Evolutionary conservation across 2,329 filamentous ascomycete genomes (phyloP).

Genomic region (Scorias spongiosa): DNA sequence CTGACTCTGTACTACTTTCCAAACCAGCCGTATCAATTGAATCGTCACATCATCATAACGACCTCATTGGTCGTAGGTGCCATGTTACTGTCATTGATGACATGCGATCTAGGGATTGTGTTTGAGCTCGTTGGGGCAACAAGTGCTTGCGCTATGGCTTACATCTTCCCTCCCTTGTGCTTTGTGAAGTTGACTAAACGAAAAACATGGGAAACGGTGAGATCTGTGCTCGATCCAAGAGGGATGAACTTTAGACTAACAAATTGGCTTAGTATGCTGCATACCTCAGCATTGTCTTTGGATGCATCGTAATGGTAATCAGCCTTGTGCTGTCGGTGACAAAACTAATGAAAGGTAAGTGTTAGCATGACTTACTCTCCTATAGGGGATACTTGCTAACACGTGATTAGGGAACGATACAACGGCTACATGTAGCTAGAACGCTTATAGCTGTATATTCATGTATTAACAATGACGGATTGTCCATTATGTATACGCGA

Average conservation of each 20-base stretch:
- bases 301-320: conserved; percentile 63
- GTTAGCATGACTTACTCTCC: neutral
- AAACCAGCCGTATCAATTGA: conserved; percentile 61
- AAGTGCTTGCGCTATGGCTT: conserved; percentile 83
- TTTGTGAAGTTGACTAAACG: conserved; percentile 82
- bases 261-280: conserved; percentile 37
- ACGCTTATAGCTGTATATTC: neutral
- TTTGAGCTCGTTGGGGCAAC: conserved; percentile 95
- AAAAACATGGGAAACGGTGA: conserved; percentile 28
- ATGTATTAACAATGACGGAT: no score
- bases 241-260: conserved; percentile 40
- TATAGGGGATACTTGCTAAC: neutral
- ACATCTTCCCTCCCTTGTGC: conserved; percentile 86
- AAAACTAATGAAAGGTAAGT: conserved; percentile 41
- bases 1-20: conserved; percentile 77
- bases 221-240: neutral
- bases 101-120: conserved; percentile 84
- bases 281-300: conserved; percentile 61
- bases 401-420: neutral
- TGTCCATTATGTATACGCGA: no score
- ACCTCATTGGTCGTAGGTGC: conserved; percentile 65
- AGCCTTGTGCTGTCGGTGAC: conserved; percentile 57
- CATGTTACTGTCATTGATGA: conserved; percentile 63
- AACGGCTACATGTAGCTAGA: neutral
- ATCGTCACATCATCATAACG: conserved; percentile 74